phyloP scores from a whole-genome alignment of 371 early-diverging fungal genomes.

The Rhizomucor pusillus region DNA sequence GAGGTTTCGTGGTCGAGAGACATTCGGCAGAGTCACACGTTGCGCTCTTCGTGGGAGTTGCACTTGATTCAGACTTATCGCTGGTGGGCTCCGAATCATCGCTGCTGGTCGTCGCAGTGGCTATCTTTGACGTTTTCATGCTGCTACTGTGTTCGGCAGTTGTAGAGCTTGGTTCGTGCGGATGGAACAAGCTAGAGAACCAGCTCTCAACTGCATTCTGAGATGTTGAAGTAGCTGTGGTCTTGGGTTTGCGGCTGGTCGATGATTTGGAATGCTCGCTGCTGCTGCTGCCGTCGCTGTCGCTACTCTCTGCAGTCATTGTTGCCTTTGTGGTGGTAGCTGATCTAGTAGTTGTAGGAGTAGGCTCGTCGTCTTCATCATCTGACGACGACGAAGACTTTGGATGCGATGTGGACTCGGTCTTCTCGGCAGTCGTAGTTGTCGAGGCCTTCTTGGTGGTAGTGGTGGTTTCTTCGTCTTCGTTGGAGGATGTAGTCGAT shows the following conservation, averaged over 20 bases:
- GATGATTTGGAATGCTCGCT: too few relatives aligned
- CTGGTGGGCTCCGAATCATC: slow-evolving; percentile 3
- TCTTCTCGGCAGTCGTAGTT: neutral
- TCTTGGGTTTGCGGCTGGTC: neutral
- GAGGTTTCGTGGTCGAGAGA: neutral
- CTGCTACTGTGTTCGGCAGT: neutral
- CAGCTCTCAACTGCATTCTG: slow-evolving; percentile 8
- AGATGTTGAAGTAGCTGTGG: neutral
- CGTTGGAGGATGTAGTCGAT: neutral
- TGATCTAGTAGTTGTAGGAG: neutral
- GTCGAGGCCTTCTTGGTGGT: slow-evolving; percentile 1
- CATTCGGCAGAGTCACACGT: neutral
- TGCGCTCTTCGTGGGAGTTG: neutral
- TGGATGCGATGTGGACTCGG: neutral
- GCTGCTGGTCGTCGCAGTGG: neutral
- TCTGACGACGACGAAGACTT: too few relatives aligned
- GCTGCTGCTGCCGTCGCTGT: neutral
- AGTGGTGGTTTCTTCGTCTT: neutral
- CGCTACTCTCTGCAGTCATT: neutral
- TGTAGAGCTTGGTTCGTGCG: neutral
- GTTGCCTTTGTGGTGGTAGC: neutral
- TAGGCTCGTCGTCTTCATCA: neutral
- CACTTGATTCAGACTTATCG: neutral
- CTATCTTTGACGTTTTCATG: neutral
- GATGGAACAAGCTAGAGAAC: slow-evolving; percentile 6